Evolutionary conservation across 2,329 filamentous ascomycete species (phyloP), one percentile per base, ranked within the genome.

Genomic region (Cordyceps javanica): DNA sequence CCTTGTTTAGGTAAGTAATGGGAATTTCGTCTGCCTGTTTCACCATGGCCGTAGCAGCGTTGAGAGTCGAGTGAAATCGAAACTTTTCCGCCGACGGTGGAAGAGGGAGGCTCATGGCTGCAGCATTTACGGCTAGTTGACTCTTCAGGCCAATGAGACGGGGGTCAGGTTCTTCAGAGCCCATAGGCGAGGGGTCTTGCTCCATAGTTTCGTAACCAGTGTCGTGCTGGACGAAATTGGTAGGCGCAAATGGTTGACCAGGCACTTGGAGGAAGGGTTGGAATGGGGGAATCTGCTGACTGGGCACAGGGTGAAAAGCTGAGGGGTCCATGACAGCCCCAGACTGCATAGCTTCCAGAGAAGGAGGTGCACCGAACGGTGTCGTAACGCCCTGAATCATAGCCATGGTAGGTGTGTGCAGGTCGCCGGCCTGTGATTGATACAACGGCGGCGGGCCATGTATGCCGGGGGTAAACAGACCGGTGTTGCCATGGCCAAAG

Each of bases 1-100:
- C 92, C 73, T 97, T 97, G 76, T 99, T 99, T 19, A 99, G 82
- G 69, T 99, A 99, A 0, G 93, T 97, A n/a, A 97, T 85, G 0
- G 94, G 94, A 25, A 97, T 95, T 70, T 97, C 93, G 60, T 95
- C 89, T 1, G 85, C 74, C 61, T 91, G 86, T 70, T 89, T 95
- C 67, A 95, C 88, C 94, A 97, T 99, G 8, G 94, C 94, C 0
- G 94, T 99, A 3, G 93, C 91, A 1, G 94, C 93, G 70, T 96
- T 95, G 46, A 99, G 75, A 0, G 90, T 94, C 52, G 90, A 88
- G 69, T 94, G 89, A 68, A 90, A 97, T 41, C 94, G 90, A 68
- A 97, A 97, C 67, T 87, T 88, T 66, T 89, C 86, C 10, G 79
- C 81, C 0, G 78, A 78, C 1, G 78, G 65, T 6, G 82, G 82